These are phyloP conservation scores for Lepidium didymum DNA, from an alignment of 345 rosid genomes.

Conservation along the genomic window DNA sequence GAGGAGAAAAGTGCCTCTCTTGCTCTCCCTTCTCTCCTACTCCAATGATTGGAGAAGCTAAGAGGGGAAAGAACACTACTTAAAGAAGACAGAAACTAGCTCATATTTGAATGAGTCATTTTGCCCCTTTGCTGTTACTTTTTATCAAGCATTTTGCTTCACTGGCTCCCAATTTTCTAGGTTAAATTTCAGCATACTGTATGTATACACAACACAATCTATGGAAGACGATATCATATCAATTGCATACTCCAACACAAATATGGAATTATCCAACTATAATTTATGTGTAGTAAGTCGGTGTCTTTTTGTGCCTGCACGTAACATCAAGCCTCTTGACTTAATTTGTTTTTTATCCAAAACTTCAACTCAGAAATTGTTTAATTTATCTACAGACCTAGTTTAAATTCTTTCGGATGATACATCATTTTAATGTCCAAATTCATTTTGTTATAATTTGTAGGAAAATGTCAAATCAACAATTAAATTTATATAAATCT, in stretches of 20 bases:
- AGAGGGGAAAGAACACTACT: neutral
- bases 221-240: neutral
- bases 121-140: constrained; percentile 12
- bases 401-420: constrained; percentile 9
- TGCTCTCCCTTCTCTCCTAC: neutral
- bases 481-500: neutral
- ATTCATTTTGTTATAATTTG: neutral
- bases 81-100: constrained; percentile 6
- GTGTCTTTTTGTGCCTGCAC: constrained; percentile 25
- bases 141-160: constrained; percentile 11
- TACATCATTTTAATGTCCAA: constrained; percentile 12
- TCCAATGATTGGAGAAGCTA: constrained; percentile 12
- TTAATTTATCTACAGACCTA: neutral
- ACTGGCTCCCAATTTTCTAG: constrained; percentile 9
- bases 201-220: no score
- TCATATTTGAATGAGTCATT: neutral
- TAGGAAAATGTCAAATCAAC: neutral
- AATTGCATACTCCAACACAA: neutral
- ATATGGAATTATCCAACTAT: neutral
- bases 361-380: neutral
- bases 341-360: neutral
- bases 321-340: neutral
- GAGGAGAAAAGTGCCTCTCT: neutral
- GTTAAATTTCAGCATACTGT: neutral
- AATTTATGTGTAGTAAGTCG: constrained; percentile 6